Evolutionary conservation across 257 asterid species (phyloP), one percentile per base, ranked within the genome.

Genomic region (Capsicum baccatum): DNA sequence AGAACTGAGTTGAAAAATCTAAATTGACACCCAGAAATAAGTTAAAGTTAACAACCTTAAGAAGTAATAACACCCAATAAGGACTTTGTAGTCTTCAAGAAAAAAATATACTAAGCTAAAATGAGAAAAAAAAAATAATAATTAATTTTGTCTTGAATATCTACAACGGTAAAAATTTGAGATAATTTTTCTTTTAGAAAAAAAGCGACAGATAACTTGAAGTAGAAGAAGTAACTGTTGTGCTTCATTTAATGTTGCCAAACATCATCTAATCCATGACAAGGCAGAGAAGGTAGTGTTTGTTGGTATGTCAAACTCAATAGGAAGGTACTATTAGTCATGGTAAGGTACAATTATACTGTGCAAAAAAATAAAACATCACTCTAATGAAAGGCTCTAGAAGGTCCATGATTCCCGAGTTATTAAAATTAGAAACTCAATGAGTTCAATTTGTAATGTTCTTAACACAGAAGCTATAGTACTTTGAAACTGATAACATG

Each of bases 191-290:
- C 26, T 26, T 26, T 26, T 26, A 26, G 26, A 26, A 26, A 26
- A 26, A 26, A 26, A 26, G 26, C 26, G 26, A 26, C 26, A 26
- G 26, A 26, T 26, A 26, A 26, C 26, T 26, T 26, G 26, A 26
- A 26, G 26, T 26, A 26, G 26, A 26, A 26, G 26, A 26, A 26
- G 26, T 26, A 26, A 26, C 26, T 26, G 26, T 26, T 52, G 63
- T 76, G 63, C 64, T 76, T 52, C 81, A 14, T 76, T 76, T 76
- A 52, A 26, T 76, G 81, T 52, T 76, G 63, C 81, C 64, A 76
- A 76, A 14, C 81, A 76, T 21, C 8, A 6, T 52, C 63, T 74
- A 19, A 74, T 19, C n/a, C 19, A 19, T 50, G 60, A 50, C 37
- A 26, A 14, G 9, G n/a, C 21, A 76, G 47, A 50, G 9, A 76